Base-by-base conservation (phyloP, 306 rosid genomes). In the Mucuna pruriens region DNA sequence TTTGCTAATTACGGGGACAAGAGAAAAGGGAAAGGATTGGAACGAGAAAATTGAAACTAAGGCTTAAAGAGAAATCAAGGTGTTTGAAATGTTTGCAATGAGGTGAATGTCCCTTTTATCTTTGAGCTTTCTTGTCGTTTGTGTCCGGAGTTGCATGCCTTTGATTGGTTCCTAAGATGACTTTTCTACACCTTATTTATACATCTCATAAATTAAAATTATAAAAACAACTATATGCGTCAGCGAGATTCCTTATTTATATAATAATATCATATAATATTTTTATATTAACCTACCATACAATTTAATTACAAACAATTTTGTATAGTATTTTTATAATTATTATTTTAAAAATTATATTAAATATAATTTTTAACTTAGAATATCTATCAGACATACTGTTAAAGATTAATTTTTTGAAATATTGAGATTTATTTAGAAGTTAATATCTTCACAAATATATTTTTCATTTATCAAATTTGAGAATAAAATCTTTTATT, bases 41-140 rank as follows among this genome's bases (percentile, higher is more conserved):
- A 19, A 36, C 2, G 75, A 9, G 75, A 19, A 61, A 80, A 20
- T 57, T 29, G 40, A 8, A 69, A 83, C 63, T 5, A 33, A 74
- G 62, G 86, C 26, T 73, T 22, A 0, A 58, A 82, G 68, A 85
- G 85, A 82, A 86, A 82, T 25, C 58, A 11, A 76, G 66, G 99
- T 48, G 76, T 88, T 92, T 92, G 97, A 93, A 96, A 93, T 92
- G 97, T 93, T 96, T 86, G 82, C 84, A 86, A 61, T 72, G 84
- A 77, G 89, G 78, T 79, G 86, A 40, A 44, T 82, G 82, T 22
- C 45, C 90, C 74, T 93, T 96, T 92, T 96, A 93, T 89, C 61
- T 54, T 45, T 78, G 90, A 64, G 20, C 48, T 23, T 9, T 75
- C 33, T 90, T 86, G 98, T 92, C 97, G 86, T 88, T 75, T 90